Evolutionary conservation across 371 early-diverging fungal genomes (phyloP).

Genomic region (Circinella umbellata): DNA sequence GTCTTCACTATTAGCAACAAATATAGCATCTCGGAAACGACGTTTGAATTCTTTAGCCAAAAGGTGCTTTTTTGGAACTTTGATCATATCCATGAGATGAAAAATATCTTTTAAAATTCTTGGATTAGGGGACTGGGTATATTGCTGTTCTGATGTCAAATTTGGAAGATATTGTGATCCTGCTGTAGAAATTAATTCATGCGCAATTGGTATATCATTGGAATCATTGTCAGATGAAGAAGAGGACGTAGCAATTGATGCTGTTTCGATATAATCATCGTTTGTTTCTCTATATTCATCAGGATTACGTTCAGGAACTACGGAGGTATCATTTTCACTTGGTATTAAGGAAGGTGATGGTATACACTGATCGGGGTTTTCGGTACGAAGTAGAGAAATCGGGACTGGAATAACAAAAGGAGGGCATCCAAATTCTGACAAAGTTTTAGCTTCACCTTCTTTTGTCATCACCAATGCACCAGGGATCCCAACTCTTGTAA

Average conservation of each 20-base stretch:
- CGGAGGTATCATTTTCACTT: too few relatives aligned
- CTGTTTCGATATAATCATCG: too few relatives aligned
- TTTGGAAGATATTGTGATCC: too few relatives aligned
- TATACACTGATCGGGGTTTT: background rate
- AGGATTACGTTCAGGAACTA: too few relatives aligned
- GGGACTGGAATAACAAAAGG: background rate
- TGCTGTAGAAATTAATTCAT: too few relatives aligned
- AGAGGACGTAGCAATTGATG: too few relatives aligned
- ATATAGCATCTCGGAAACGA: background rate
- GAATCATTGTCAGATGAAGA: too few relatives aligned
- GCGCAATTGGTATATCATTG: too few relatives aligned
- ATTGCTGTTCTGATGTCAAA: background rate
- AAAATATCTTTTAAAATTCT: constrained; percentile 4
- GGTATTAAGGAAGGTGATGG: too few relatives aligned
- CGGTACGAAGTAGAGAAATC: background rate
- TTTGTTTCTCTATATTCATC: too few relatives aligned
- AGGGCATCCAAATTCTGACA: background rate
- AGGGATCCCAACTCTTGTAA: background rate
- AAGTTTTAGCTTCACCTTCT: background rate
- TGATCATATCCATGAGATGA: background rate
- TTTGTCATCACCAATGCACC: background rate
- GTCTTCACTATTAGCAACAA: background rate
- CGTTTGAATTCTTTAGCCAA: background rate
- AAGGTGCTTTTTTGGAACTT: background rate
- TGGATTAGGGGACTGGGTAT: background rate